Conservation (phyloP, 108 stramenopile species). For the Cyclotella kingstonii region DNA sequence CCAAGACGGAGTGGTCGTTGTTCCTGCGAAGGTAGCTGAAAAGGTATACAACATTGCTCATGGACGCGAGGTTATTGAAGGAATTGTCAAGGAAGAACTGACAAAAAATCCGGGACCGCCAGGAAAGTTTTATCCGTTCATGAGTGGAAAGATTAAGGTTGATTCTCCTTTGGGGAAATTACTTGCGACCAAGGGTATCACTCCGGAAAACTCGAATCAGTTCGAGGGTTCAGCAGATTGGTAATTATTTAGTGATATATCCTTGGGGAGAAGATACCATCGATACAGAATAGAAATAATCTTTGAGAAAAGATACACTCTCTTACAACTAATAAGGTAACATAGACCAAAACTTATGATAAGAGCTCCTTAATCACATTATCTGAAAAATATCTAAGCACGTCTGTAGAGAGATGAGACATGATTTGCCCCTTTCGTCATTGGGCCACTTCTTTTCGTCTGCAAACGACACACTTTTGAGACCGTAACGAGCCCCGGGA, state of each 20-base stretch:
- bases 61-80: conserved; percentile 88
- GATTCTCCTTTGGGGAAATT: conserved; percentile 85
- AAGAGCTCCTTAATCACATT: no score
- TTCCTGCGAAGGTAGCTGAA: conserved; percentile 87
- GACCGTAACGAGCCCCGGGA: conserved; percentile 8
- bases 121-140: conserved; percentile 90
- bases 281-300: no score
- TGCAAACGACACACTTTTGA: not conserved
- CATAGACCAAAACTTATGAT: no score
- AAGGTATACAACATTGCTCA: conserved; percentile 87
- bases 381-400: no score
- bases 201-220: conserved; percentile 88
- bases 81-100: conserved; percentile 89
- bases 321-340: no score
- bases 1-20: conserved; percentile 89
- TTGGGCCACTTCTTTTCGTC: not conserved
- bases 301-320: no score
- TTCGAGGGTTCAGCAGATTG: conserved; percentile 88
- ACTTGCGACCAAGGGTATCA: conserved; percentile 83
- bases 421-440: no score
- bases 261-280: no score
- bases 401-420: no score
- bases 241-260: conserved; percentile 44
- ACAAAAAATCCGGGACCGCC: conserved; percentile 88
- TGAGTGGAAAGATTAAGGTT: conserved; percentile 88